Conservation (phyloP, 495 filamentous ascomycete species). For the Penicillium waksmanii region DNA sequence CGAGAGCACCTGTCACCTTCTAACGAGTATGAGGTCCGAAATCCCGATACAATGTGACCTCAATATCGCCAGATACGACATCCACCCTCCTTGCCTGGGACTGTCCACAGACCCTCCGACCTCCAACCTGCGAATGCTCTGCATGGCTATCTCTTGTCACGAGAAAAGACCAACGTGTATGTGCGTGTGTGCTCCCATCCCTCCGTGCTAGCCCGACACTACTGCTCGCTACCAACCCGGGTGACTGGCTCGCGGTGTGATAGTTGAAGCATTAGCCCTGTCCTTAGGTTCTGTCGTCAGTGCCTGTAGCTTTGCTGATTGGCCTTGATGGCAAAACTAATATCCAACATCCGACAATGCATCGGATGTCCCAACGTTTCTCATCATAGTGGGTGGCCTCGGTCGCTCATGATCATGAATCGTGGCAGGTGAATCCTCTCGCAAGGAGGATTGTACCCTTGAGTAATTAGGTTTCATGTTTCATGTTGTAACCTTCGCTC, state of each 20-base stretch:
- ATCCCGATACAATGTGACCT: background rate
- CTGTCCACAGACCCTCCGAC: background rate
- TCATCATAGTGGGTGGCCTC: constrained; percentile 1
- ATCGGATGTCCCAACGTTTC: constrained; percentile 9
- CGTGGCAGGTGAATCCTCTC: background rate
- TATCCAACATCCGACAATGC: constrained; percentile 4
- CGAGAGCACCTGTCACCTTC: background rate
- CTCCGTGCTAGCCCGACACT: constrained; percentile 13
- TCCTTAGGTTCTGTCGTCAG: constrained; percentile 15
- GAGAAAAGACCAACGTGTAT: background rate
- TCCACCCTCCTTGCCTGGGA: background rate
- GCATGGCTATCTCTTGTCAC: background rate
- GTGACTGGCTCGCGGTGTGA: constrained; percentile 27
- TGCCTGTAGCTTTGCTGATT: constrained; percentile 18
- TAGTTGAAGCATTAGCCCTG: constrained; percentile 26
- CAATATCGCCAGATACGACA: constrained; percentile 7
- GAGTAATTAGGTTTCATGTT: background rate
- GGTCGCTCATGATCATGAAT: constrained; percentile 10
- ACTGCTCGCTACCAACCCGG: constrained; percentile 18
- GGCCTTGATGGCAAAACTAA: constrained; percentile 2
- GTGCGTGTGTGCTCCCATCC: background rate
- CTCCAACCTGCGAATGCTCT: background rate
- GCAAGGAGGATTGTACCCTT: background rate
- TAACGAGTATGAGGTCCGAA: background rate
- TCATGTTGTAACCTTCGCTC: background rate